Conservation (phyloP, 768 basidiomycete species). For the Tulasnella sp. region DNA sequence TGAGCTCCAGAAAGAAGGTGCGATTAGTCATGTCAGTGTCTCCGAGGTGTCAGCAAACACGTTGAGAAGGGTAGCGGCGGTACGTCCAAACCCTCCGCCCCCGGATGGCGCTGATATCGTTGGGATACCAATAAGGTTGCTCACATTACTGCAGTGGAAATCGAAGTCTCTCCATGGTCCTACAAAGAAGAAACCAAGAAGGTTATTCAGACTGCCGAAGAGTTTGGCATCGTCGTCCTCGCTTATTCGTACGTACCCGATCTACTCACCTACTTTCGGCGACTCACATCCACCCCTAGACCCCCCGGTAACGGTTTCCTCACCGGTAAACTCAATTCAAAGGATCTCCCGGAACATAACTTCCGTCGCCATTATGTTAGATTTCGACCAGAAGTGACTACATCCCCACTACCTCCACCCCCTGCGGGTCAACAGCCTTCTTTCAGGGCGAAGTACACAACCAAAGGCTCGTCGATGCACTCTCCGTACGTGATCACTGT, state of each 20-base stretch:
- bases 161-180: slow-evolving; percentile 53
- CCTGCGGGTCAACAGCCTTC: slow-evolving; percentile 16
- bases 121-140: slow-evolving; percentile 30
- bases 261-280: background rate
- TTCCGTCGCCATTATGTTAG: slow-evolving; percentile 30
- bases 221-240: slow-evolving; percentile 43
- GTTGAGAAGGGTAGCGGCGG: slow-evolving; percentile 26
- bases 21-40: slow-evolving; percentile 29
- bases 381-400: slow-evolving; percentile 34
- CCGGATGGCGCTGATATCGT: background rate
- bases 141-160: slow-evolving; percentile 48
- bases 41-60: background rate
- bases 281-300: slow-evolving; percentile 27
- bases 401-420: slow-evolving; percentile 16
- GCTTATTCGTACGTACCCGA: slow-evolving; percentile 41
- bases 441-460: slow-evolving; percentile 33
- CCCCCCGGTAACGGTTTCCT: slow-evolving; percentile 45
- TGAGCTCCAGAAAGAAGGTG: slow-evolving; percentile 39
- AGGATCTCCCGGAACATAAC: slow-evolving; percentile 34
- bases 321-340: slow-evolving; percentile 36
- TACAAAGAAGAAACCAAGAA: slow-evolving; percentile 41
- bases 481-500: slow-evolving; percentile 19
- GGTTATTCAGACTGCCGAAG: slow-evolving; percentile 42
- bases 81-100: slow-evolving; percentile 21
- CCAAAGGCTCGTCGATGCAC: slow-evolving; percentile 31